Percentiles rank a stretch among this genome's conserved stretches.
Evolutionary conservation across 139 green algal genomes (phyloP).

Genomic region (Trebouxia sp.): DNA sequence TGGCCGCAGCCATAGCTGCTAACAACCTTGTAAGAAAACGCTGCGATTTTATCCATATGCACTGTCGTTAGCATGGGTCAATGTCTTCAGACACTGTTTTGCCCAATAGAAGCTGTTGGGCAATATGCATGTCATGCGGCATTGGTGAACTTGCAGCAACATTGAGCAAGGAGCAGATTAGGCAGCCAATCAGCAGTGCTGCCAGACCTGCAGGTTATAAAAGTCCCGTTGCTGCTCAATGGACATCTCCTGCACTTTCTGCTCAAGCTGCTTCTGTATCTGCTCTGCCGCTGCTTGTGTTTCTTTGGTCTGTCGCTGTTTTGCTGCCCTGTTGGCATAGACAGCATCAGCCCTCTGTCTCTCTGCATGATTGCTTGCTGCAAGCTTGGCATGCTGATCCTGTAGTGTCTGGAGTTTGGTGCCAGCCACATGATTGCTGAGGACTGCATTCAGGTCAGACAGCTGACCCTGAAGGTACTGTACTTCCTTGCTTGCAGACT

Average conservation of each 20-base stretch:
- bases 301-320: conserved; percentile 53
- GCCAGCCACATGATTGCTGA: conserved; percentile 60
- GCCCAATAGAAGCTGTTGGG: no score
- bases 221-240: conserved; percentile 60
- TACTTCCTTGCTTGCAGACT: conserved; percentile 62
- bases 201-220: conserved; percentile 20
- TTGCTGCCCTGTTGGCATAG: conserved; percentile 28
- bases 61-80: no score
- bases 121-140: no score
- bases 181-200: background rate
- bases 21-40: no score
- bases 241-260: conserved; percentile 52
- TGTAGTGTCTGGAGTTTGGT: conserved; percentile 32
- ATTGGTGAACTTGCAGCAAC: no score
- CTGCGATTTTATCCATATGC: no score
- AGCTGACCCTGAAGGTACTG: conserved; percentile 68
- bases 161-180: no score
- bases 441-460: conserved; percentile 74
- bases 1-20: no score
- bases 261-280: conserved; percentile 47
- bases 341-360: conserved; percentile 56
- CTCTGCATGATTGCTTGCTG: background rate
- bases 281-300: conserved; percentile 32
- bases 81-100: no score
- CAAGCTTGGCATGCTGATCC: conserved; percentile 56